Evolutionary conservation across 1,284 basidiomycete genomes (phyloP).

Genomic region (Wolfiporia cocos): DNA sequence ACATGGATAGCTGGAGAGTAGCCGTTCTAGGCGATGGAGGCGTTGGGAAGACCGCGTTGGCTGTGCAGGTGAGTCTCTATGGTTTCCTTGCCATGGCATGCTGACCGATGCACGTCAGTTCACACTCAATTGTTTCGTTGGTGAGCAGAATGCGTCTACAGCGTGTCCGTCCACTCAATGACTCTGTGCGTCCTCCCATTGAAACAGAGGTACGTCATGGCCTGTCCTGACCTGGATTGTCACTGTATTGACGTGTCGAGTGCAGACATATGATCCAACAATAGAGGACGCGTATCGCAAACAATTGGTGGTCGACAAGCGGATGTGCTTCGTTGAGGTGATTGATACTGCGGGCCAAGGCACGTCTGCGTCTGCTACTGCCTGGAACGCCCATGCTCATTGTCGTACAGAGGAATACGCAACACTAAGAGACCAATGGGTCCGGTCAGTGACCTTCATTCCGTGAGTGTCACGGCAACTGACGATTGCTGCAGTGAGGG

Average conservation of each 20-base stretch:
- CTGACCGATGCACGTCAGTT: constrained; percentile 45
- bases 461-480: background rate
- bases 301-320: constrained; percentile 86
- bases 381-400: constrained; percentile 7
- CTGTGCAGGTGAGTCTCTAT: constrained; percentile 72
- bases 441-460: constrained; percentile 55
- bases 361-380: constrained; percentile 31
- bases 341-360: constrained; percentile 94
- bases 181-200: too few species aligned
- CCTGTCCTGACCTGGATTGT: too few species aligned
- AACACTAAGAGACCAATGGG: constrained; percentile 98
- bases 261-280: constrained; percentile 82
- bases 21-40: constrained; percentile 96
- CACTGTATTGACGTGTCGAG: too few species aligned
- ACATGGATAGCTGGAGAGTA: constrained; percentile 88
- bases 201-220: too few species aligned
- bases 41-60: constrained; percentile 95
- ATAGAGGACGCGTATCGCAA: constrained; percentile 96
- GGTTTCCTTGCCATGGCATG: background rate
- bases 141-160: constrained; percentile 34
- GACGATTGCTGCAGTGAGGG: constrained; percentile 66
- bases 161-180: too few species aligned
- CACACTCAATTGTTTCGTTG: constrained; percentile 90
- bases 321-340: constrained; percentile 89
- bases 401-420: constrained; percentile 81